Evolutionary conservation across 805 yeast genomes (phyloP).

Genomic region (Alloascoidea africana): DNA sequence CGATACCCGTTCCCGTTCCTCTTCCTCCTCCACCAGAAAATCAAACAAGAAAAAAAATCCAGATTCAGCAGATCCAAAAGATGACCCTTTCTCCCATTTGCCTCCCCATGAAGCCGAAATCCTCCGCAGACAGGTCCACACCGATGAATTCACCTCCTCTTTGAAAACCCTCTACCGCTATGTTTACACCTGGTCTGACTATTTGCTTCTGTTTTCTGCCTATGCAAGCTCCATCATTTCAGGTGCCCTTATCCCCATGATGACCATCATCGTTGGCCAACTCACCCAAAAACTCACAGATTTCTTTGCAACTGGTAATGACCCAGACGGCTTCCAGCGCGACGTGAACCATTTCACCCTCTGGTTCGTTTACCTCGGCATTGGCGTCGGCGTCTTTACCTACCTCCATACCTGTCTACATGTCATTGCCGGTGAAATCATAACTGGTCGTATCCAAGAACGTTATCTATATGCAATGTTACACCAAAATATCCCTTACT

Average conservation of each 20-base stretch:
- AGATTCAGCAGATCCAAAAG: slow-evolving; percentile 3
- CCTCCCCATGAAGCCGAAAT: slow-evolving; percentile 17
- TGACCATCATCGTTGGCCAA: slow-evolving; percentile 24
- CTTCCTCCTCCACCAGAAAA: too few relatives aligned
- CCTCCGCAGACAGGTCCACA: slow-evolving; percentile 17
- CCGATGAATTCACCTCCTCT: slow-evolving; percentile 10
- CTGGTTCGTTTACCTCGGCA: slow-evolving; percentile 23
- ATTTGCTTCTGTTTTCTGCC: slow-evolving; percentile 15
- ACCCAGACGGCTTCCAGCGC: slow-evolving; percentile 17
- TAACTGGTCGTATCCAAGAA: slow-evolving; percentile 19
- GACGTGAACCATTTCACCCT: slow-evolving; percentile 19
- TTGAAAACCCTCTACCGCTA: slow-evolving; percentile 18
- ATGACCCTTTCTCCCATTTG: slow-evolving; percentile 14
- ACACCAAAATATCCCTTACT: slow-evolving; percentile 15
- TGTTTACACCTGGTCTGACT: slow-evolving; percentile 17
- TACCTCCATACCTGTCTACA: slow-evolving; percentile 19
- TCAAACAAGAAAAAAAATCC: not conserved
- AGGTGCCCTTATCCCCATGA: slow-evolving; percentile 25
- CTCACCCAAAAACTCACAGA: slow-evolving; percentile 21
- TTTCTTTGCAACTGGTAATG: slow-evolving; percentile 13
- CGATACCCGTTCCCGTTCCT: too few relatives aligned
- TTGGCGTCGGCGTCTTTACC: slow-evolving; percentile 19
- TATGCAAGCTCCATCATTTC: slow-evolving; percentile 17
- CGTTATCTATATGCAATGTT: slow-evolving; percentile 12
- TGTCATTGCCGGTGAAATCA: slow-evolving; percentile 23